These are phyloP conservation scores for Gliomastix tumulicola DNA, from an alignment of 2,329 filamentous ascomycete species.

Conservation along the genomic window DNA sequence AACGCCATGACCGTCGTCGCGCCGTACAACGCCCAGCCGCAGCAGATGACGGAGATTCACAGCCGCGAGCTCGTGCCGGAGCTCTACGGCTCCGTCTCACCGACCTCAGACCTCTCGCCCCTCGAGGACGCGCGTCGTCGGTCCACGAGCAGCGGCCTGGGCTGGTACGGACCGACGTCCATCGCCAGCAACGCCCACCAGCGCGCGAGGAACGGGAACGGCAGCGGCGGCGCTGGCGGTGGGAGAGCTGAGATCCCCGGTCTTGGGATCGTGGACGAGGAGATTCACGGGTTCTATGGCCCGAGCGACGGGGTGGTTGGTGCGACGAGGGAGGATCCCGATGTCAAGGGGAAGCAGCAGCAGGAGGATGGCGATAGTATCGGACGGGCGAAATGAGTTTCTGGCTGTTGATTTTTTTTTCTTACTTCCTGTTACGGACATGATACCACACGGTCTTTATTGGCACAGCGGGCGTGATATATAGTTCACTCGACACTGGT, in stretches of 20 bases:
- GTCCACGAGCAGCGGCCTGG: conserved; percentile 13
- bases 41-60: conserved; percentile 27
- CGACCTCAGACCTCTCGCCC: conserved; percentile 10
- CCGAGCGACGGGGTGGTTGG: too few species aligned
- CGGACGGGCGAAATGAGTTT: too few species aligned
- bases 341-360: too few species aligned
- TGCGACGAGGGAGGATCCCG: too few species aligned
- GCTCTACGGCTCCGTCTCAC: conserved; percentile 18
- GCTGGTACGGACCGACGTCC: conserved; percentile 4
- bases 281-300: conserved; percentile 42
- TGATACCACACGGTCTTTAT: too few species aligned
- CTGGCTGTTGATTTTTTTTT: too few species aligned
- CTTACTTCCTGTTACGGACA: too few species aligned
- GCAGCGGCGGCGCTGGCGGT: neutral
- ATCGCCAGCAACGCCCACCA: conserved; percentile 16
- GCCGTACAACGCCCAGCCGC: conserved; percentile 10
- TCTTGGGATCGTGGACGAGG: conserved; percentile 31
- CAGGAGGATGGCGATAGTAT: too few species aligned
- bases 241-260: too few species aligned
- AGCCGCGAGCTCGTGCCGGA: conserved; percentile 24
- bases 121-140: conserved; percentile 14
- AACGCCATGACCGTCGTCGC: too few species aligned
- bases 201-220: conserved; percentile 15
- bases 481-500: too few species aligned
- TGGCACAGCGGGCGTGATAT: too few species aligned